phyloP scores from a whole-genome alignment of 805 yeast genomes.

The Zygoascus bituminiphila region DNA sequence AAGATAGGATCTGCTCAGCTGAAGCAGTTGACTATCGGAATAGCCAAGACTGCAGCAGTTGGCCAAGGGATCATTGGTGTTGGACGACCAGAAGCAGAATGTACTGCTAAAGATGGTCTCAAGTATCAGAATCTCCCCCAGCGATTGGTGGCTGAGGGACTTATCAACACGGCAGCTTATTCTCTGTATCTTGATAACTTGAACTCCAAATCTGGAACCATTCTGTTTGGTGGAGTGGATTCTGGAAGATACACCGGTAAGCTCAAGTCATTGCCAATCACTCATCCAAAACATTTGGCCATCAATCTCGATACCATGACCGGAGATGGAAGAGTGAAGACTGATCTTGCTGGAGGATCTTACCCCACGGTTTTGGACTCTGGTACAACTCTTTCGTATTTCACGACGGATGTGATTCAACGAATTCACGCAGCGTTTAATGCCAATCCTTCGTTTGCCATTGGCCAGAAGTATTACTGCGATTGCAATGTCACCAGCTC shows the following conservation, averaged over 20 bases:
- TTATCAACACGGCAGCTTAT: conserved; percentile 50
- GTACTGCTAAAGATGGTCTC: conserved; percentile 18
- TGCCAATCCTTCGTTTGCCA: conserved; percentile 31
- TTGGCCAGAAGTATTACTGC: conserved; percentile 29
- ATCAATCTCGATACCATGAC: conserved; percentile 22
- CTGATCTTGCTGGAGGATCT: conserved; percentile 20
- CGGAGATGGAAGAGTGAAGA: conserved; percentile 21
- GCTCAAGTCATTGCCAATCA: conserved; percentile 31
- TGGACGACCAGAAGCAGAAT: conserved; percentile 49
- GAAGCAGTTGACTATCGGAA: conserved; percentile 58
- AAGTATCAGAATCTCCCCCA: conserved; percentile 59
- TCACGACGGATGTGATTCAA: conserved; percentile 33
- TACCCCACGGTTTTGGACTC: conserved; percentile 42
- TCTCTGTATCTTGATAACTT: conserved; percentile 51
- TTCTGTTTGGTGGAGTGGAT: conserved; percentile 52
- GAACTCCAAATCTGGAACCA: conserved; percentile 37
- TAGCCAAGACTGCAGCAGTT: conserved; percentile 60
- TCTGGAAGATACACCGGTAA: conserved; percentile 40
- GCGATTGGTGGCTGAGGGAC: conserved; percentile 50
- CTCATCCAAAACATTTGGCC: conserved; percentile 30
- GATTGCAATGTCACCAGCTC: conserved; percentile 30
- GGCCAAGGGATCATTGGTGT: conserved; percentile 46
- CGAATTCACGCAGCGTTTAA: conserved; percentile 31
- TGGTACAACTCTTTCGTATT: conserved; percentile 46
- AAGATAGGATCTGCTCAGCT: conserved; percentile 45